Percentiles rank a stretch among this genome's conserved stretches.
Evolutionary conservation across 192 early-diverging fungal genomes (phyloP).

Genomic region (Coemansia sp.): DNA sequence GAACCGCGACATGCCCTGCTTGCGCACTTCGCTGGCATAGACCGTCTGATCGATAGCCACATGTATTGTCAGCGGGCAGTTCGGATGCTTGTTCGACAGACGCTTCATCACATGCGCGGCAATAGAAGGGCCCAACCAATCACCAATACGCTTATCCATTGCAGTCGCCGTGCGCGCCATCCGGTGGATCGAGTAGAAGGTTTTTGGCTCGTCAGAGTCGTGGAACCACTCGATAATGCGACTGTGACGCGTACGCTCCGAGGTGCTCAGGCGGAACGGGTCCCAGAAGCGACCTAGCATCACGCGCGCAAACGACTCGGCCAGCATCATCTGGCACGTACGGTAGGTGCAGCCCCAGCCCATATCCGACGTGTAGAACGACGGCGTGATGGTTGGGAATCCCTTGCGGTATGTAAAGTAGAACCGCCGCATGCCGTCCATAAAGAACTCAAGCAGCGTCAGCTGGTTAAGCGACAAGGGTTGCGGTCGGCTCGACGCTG

Average conservation of each 20-base stretch:
- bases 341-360: constrained; percentile 57
- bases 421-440: constrained; percentile 54
- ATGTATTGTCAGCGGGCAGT: constrained; percentile 48
- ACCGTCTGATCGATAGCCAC: constrained; percentile 54
- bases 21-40: constrained; percentile 47
- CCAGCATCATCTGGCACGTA: constrained; percentile 56
- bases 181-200: constrained; percentile 51
- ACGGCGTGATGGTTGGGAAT: constrained; percentile 51
- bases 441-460: constrained; percentile 51
- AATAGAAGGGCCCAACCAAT: constrained; percentile 55
- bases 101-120: constrained; percentile 54
- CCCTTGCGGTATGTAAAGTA: constrained; percentile 54
- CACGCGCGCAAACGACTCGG: constrained; percentile 49
- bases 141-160: constrained; percentile 54
- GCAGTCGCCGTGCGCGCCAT: constrained; percentile 52
- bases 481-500: constrained; percentile 12
- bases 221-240: constrained; percentile 53
- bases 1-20: constrained; percentile 25
- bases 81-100: constrained; percentile 39
- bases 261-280: constrained; percentile 37
- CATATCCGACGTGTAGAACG: constrained; percentile 56
- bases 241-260: constrained; percentile 33
- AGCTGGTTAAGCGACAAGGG: constrained; percentile 50
- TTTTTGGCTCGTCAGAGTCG: constrained; percentile 33
- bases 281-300: constrained; percentile 50